phyloP scores from a whole-genome alignment of 1,284 basidiomycete species.

The Cryptococcus deneoformans region DNA sequence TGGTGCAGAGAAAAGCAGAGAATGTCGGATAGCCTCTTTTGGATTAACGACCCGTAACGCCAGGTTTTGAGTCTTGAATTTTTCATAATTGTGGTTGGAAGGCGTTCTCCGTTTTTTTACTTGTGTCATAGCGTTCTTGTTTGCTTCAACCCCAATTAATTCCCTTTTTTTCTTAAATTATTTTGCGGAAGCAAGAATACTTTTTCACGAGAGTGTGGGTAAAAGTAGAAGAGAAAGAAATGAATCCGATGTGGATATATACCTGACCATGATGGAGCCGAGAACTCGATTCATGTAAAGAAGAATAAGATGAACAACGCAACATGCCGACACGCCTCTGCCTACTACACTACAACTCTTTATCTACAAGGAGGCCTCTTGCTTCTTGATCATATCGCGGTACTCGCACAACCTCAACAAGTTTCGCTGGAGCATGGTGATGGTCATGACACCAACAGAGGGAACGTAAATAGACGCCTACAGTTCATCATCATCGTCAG shows the following conservation, averaged over 20 bases:
- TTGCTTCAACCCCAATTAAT: background rate
- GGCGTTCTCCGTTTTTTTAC: background rate
- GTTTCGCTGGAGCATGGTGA: conserved; percentile 93
- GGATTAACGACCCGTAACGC: no score
- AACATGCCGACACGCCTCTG: background rate
- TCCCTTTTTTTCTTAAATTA: no score
- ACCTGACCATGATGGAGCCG: no score
- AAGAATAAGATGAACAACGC: background rate
- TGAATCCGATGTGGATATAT: background rate
- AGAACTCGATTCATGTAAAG: no score
- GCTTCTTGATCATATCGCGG: conserved; percentile 50
- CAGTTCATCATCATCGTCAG: background rate
- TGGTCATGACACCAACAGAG: conserved; percentile 94
- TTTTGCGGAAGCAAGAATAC: no score
- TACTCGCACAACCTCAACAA: conserved; percentile 76
- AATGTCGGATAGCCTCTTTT: no score
- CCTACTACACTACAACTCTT: background rate
- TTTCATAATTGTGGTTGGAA: background rate
- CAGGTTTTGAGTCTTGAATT: background rate
- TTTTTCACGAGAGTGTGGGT: background rate
- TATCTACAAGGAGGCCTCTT: background rate
- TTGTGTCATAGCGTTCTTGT: background rate
- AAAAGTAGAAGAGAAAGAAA: background rate
- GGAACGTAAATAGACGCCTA: conserved; percentile 90
- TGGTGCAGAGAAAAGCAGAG: background rate